Evolutionary conservation across 192 early-diverging fungal genomes (phyloP), one percentile per base, ranked within the genome.

Genomic region (Backusella mclennaniae): DNA sequence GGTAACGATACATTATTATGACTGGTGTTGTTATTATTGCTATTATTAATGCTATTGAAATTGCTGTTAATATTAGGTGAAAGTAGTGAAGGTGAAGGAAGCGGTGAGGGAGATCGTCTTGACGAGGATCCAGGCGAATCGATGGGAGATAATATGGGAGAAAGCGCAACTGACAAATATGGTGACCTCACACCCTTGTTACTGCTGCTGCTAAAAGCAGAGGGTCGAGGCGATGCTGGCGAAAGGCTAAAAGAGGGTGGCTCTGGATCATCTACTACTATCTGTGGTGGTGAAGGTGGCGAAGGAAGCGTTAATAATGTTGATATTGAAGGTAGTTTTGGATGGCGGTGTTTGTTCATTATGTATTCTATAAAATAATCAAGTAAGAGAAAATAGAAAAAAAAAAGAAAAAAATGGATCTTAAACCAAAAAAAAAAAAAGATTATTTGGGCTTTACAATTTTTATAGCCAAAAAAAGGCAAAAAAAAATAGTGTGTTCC

Each of bases 121-220:
- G 56, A 63, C 26, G 56, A 33, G 19, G 74, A 67, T 11, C 39
- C 23, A 39, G 33, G 52, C 21, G 74, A 67, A 31, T 75, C 63
- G 26, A 75, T 75, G 31, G 74, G 74, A 33, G 74, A 75, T 31
- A 75, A 29, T 39, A 75, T 38, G 29, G 74, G 74, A 1, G 74
- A 75, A 12, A 42, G 33, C 9, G 56, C 26, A 29, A 63, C 56
- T 63, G 56, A 63, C 26, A 63, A 26, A 63, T 63, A 63, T 23
- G 56, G 56, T 29, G 56, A 63, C 56, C 26, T 63, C 26, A 63
- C 21, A 63, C 56, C 56, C 56, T 29, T 63, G 56, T 63, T 63
- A 49, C 19, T 49, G 46, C 19, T 49, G 9, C 46, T 49, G 23
- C 26, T 63, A 63, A 29, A 63, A 29, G 56, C 56, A 63, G 56